Evolutionary conservation across 176 grass and related monocot species (phyloP).

Genomic region (Puya raimondii): DNA sequence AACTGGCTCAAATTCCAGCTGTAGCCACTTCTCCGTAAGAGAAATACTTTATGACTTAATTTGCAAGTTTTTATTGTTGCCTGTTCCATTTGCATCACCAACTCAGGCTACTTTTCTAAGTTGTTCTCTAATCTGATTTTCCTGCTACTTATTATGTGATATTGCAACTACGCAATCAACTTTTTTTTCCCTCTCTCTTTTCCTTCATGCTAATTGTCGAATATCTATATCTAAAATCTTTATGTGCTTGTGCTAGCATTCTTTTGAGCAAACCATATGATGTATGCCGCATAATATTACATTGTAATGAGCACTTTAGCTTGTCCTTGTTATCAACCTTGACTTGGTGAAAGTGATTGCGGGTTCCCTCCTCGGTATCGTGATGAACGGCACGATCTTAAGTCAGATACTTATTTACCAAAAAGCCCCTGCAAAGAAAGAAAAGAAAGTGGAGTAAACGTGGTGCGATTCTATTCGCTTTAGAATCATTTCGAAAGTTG

Average conservation of each 20-base stretch:
- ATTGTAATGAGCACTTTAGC: neutral
- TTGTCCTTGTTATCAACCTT: slow-evolving; percentile 23
- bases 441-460: slow-evolving; percentile 73
- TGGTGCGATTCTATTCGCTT: too few species aligned
- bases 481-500: too few species aligned
- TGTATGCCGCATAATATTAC: neutral
- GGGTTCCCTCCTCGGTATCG: slow-evolving; percentile 69
- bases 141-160: neutral
- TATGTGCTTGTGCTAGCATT: neutral
- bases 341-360: slow-evolving; percentile 64
- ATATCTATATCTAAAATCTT: neutral
- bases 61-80: too few species aligned
- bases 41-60: too few species aligned
- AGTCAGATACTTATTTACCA: slow-evolving; percentile 70
- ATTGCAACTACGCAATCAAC: neutral
- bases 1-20: too few species aligned
- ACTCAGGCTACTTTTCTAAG: neutral
- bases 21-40: too few species aligned
- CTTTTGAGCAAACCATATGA: neutral
- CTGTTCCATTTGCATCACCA: too few species aligned
- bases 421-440: slow-evolving; percentile 48
- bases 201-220: neutral
- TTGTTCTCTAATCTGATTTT: neutral
- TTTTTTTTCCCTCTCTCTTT: neutral
- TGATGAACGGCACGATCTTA: slow-evolving; percentile 76